Conservation (phyloP, 768 basidiomycete genomes). For the Pluteus cervinus region DNA sequence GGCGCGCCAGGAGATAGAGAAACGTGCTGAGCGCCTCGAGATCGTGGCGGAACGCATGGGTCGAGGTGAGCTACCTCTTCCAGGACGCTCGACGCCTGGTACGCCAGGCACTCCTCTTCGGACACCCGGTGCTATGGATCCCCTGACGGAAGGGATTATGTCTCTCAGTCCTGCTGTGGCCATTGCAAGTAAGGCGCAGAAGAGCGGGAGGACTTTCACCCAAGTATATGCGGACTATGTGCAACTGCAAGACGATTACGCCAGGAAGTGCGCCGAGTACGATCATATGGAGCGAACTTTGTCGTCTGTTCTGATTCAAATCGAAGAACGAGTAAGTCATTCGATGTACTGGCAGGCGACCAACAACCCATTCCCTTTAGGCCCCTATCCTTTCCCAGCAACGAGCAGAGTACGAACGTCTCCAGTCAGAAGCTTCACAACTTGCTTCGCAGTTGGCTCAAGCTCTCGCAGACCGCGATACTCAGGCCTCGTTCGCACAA, state of each 20-base stretch:
- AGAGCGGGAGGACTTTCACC: constrained; percentile 84
- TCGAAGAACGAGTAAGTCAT: constrained; percentile 76
- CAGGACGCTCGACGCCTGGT: constrained; percentile 39
- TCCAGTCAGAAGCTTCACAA: constrained; percentile 73
- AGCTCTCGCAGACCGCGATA: constrained; percentile 72
- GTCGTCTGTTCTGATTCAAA: constrained; percentile 75
- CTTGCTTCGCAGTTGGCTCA: constrained; percentile 76
- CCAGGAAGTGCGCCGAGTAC: constrained; percentile 74
- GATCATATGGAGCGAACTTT: constrained; percentile 81
- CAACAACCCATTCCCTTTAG: constrained; percentile 31
- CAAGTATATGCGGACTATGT: constrained; percentile 92
- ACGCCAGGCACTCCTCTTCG: constrained; percentile 49
- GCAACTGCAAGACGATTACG: constrained; percentile 75
- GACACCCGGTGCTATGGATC: constrained; percentile 32
- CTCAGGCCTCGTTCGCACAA: constrained; percentile 43
- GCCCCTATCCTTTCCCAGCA: constrained; percentile 90
- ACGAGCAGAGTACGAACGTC: constrained; percentile 80
- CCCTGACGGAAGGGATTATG: constrained; percentile 50
- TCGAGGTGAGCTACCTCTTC: constrained; percentile 62
- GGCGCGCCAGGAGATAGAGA: constrained; percentile 67
- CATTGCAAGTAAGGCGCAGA: constrained; percentile 77
- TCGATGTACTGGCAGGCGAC: neutral
- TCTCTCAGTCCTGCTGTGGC: constrained; percentile 84
- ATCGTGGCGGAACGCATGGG: constrained; percentile 67
- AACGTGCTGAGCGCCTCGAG: constrained; percentile 65